Evolutionary conservation across 495 filamentous ascomycete species (phyloP), one percentile per base, ranked within the genome.

Genomic region (Hyaloscypha hepaticicola): DNA sequence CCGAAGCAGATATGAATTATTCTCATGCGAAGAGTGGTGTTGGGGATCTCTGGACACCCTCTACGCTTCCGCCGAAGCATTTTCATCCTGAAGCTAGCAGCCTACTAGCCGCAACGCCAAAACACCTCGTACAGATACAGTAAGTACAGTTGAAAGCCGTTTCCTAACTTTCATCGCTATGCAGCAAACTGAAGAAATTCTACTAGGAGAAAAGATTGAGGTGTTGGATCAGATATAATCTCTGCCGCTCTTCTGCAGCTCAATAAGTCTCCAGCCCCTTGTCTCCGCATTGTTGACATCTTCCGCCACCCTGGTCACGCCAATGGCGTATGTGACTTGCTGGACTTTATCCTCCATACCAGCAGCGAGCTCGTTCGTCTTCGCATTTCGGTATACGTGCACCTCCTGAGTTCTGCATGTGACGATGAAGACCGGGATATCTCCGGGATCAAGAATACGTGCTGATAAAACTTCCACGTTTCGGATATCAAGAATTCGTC

Each of bases 291-390:
- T 98, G 79, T 86, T 93, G 60, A 98, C 95, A 68, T 99, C 95
- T 71, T 99, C 95, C 25, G 94, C 84, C 41, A 96, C 86, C 60
- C 95, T 82, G 1, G 95, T 98, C 60, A 98, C 88, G 60, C 95
- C 95, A 69, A 99, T 98, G 50, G 93, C 95, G 70, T 99, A 99
- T 1, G 96, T 97, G 66, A 99, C 95, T 63, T 96, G 88, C 75
- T 97, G 94, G 31, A 99, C 95, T 77, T 90, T 93, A 77, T 99
- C 95, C 75, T 99, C 96, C 92, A 97, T 97, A 31, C 95, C 95
- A n/a, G 95, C 95, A 22, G 93, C 92, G 48, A 99, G 85, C 70
- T 97, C 82, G 61, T 85, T 85, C 0, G 90, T 89, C 82, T 99
- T 98, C 41, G 87, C 84, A 68, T 98, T 96, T 48, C 88, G 84